Base-by-base conservation (phyloP, 2,329 filamentous ascomycete genomes). In the Tolypocladium ophioglossoides region DNA sequence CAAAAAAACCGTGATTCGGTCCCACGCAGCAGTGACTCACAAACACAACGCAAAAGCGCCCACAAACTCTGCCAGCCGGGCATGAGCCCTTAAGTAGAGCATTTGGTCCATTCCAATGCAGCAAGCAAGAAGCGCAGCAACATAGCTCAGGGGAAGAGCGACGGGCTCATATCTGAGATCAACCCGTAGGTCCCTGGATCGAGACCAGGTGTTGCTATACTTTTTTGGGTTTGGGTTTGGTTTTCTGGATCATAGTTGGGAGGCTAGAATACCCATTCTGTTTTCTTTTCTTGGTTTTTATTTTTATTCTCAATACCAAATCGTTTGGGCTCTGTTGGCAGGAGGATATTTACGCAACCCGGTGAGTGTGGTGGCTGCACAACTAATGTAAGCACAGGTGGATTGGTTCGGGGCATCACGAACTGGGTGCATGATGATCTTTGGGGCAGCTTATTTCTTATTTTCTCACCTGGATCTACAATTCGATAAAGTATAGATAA, bases 151-250 rank as follows among this genome's bases (percentile, higher is more conserved):
- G 37, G 61, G 62, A 62, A 64, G 62, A 62, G 63, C 61, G 63
- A 62, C 63, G 63, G 62, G 63, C 63, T 65, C 63, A 65, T 65
- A 2, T 2, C 6, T 30, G 49, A 27, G 44, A 47, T 47, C 49
- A n/a, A 64, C 62, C 61, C 62, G 61, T 62, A 65, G 59, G 62
- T 62, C 62, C 59, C 59, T 61, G 58, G 61, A 64, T 63, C 61
- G 61, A 63, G 57, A 63, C 61, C 54, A 60, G 57, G 59, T 58
- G 59, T 57, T 61, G 62, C 62, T 64, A 64, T 51, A 4, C 24
- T 24, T 51, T 41, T 55, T 58, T 59, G 51, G 32, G 6, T 39
- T 32, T 16, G 11, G 32, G 37, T 51, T 18, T 34, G 8, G 8
- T 6, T 41, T 35, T 7, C 0, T 6, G 12, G 49, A 2, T 30